phyloP scores from a whole-genome alignment of 2,329 filamentous ascomycete genomes.

The Hyphodiscus sp. region DNA sequence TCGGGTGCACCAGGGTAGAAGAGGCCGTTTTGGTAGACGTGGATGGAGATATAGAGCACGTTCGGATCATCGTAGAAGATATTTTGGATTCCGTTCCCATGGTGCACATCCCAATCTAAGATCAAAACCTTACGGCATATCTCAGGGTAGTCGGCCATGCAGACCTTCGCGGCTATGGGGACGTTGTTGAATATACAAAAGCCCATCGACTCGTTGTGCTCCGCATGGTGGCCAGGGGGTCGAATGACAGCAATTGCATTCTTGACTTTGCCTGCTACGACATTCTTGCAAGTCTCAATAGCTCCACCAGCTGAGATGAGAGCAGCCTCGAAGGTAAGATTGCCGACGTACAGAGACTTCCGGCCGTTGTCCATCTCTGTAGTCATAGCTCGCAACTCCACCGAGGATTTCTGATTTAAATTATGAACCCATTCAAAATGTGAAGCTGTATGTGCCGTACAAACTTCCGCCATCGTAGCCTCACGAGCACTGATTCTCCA shows the following conservation, averaged over 20 bases:
- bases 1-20: constrained; percentile 77
- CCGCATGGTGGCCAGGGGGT: constrained; percentile 91
- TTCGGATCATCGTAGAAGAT: constrained; percentile 95
- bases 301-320: constrained; percentile 83
- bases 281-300: constrained; percentile 92
- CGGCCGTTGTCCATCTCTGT: constrained; percentile 53
- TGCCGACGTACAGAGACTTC: constrained; percentile 78
- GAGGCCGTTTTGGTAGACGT: constrained; percentile 74
- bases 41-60: constrained; percentile 89
- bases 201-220: constrained; percentile 77
- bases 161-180: constrained; percentile 82
- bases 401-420: constrained; percentile 46
- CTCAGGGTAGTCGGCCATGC: constrained; percentile 73
- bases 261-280: constrained; percentile 75
- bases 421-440: constrained; percentile 74
- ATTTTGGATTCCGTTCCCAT: constrained; percentile 90
- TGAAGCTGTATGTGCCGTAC: constrained; percentile 66
- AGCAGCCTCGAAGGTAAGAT: constrained; percentile 73
- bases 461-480: constrained; percentile 75
- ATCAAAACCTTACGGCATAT: constrained; percentile 84
- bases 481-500: constrained; percentile 72
- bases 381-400: constrained; percentile 64
- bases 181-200: constrained; percentile 99
- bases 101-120: constrained; percentile 80
- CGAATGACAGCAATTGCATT: constrained; percentile 95